Conservation (phyloP, 371 early-diverging fungal species). For the Rhizopus stolonifer region DNA sequence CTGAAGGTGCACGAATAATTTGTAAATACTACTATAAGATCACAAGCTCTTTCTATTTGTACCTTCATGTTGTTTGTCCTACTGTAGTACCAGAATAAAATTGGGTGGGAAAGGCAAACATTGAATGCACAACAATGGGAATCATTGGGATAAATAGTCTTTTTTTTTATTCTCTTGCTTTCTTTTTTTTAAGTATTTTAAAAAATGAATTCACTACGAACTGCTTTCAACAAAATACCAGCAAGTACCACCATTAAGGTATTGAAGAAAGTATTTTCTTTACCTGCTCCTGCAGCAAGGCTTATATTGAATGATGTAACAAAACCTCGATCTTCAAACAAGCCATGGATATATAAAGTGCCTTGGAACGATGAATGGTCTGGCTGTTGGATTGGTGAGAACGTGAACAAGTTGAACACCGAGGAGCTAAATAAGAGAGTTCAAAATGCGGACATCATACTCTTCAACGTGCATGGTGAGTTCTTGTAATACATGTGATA, state of each 20-base stretch:
- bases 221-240: slow-evolving; percentile 24
- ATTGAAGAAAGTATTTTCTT: slow-evolving; percentile 37
- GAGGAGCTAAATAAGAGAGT: slow-evolving; percentile 29
- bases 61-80: neutral
- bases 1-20: too few relatives aligned
- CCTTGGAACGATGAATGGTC: slow-evolving; percentile 38
- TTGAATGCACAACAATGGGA: neutral
- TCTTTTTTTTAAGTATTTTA: neutral
- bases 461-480: slow-evolving; percentile 49
- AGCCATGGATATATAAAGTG: slow-evolving; percentile 39
- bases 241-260: slow-evolving; percentile 40
- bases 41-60: too few relatives aligned
- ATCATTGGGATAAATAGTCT: neutral
- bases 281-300: slow-evolving; percentile 51
- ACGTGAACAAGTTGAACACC: slow-evolving; percentile 25
- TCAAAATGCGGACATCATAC: slow-evolving; percentile 38
- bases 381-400: slow-evolving; percentile 53
- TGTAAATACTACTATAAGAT: too few relatives aligned
- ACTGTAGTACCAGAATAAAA: neutral
- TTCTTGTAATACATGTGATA: too few relatives aligned
- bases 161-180: neutral
- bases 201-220: neutral
- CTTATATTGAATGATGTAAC: slow-evolving; percentile 44
- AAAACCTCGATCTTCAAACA: slow-evolving; percentile 39
- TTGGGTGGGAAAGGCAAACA: neutral